Conservation (phyloP, 495 filamentous ascomycete genomes). For the Xylaria bambusicola region DNA sequence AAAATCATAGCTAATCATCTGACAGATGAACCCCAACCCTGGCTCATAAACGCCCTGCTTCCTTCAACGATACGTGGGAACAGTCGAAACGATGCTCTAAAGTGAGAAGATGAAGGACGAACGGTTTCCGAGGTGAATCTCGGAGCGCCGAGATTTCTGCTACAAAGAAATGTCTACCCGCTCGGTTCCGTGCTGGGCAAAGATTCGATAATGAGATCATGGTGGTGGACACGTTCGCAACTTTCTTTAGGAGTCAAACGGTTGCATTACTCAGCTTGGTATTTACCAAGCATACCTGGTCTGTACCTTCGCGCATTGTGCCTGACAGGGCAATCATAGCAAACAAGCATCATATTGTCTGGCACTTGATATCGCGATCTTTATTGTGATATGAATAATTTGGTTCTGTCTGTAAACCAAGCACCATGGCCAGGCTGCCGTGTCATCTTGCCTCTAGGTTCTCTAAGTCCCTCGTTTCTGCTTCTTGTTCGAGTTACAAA, state of each 20-base stretch:
- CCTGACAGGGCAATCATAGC: slow-evolving; percentile 24
- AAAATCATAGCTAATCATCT: slow-evolving; percentile 5
- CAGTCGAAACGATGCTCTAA: slow-evolving; percentile 25
- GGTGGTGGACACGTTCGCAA: slow-evolving; percentile 27
- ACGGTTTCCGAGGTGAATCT: slow-evolving; percentile 19
- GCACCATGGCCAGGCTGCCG: too few relatives aligned
- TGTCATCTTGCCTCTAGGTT: too few relatives aligned
- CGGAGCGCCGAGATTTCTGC: slow-evolving; percentile 26
- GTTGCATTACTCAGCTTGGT: slow-evolving; percentile 30
- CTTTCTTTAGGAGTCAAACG: slow-evolving; percentile 29
- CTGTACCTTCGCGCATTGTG: slow-evolving; percentile 30
- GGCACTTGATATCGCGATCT: slow-evolving; percentile 9
- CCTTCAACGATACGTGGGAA: slow-evolving; percentile 24
- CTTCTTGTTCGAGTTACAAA: too few relatives aligned
- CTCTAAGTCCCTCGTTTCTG: too few relatives aligned
- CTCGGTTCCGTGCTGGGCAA: slow-evolving; percentile 23
- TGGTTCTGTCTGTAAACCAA: too few relatives aligned
- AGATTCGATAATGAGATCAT: slow-evolving; percentile 25
- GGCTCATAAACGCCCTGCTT: slow-evolving; percentile 35
- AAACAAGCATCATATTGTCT: slow-evolving; percentile 22
- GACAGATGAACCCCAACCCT: slow-evolving; percentile 56
- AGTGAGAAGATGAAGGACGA: slow-evolving; percentile 26
- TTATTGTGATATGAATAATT: too few relatives aligned
- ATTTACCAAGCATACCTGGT: slow-evolving; percentile 24
- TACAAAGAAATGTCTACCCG: slow-evolving; percentile 22